phyloP scores from a whole-genome alignment of 106 monocot genomes.

The Dendrobium nobile region DNA sequence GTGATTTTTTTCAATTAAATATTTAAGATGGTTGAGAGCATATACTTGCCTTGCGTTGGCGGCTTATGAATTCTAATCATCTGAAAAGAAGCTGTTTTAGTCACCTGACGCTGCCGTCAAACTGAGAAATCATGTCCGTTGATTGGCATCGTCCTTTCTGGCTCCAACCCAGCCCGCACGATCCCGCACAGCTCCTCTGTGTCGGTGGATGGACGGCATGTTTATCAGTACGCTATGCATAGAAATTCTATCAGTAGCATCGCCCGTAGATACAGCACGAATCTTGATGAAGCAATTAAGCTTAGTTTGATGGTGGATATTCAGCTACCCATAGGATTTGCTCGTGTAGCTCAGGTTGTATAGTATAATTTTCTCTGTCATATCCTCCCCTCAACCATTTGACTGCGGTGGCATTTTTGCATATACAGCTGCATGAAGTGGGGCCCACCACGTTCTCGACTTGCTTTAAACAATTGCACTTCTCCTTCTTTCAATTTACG shows the following conservation, averaged over 20 bases:
- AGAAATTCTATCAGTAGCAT: background rate
- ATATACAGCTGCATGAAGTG: background rate
- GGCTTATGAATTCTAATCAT: background rate
- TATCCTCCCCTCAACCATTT: background rate
- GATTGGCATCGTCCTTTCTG: background rate
- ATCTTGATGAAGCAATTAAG: background rate
- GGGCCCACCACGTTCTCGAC: background rate
- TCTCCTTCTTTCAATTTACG: background rate
- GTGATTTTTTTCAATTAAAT: too few relatives aligned
- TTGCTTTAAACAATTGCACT: background rate
- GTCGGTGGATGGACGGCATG: background rate
- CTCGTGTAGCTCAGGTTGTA: background rate
- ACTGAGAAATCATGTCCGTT: background rate
- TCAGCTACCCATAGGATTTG: background rate
- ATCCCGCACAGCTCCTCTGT: background rate
- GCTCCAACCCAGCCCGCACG: conserved; percentile 6
- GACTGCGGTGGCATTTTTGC: background rate
- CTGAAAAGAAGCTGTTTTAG: background rate
- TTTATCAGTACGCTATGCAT: background rate
- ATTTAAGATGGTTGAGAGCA: background rate
- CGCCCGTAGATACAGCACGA: background rate
- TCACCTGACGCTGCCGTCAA: background rate
- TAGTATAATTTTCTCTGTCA: background rate
- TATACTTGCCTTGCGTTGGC: background rate
- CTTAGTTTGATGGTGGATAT: background rate